Evolutionary conservation across 2,329 filamentous ascomycete species (phyloP), one percentile per base, ranked within the genome.

Genomic region (Neonectria magnoliae): DNA sequence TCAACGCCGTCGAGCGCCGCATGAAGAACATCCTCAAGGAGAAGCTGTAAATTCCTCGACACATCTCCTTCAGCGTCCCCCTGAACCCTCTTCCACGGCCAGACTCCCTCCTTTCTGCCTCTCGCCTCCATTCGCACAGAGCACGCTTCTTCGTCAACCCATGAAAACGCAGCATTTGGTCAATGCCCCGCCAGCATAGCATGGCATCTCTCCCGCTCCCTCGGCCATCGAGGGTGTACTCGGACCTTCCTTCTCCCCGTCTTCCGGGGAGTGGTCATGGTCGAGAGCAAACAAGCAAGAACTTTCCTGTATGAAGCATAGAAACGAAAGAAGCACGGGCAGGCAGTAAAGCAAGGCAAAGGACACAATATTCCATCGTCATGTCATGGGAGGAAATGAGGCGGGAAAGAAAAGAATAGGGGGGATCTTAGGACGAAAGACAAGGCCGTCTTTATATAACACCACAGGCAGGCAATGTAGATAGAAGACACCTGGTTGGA

Each of bases 1-100:
- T 99, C 77, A 88, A 92, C 77, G 95, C 95, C 44, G 95, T 98
- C 55, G 95, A 98, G 90, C 90, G 89, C 82, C 87, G 94, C 76
- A 87, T 99, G 83, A 94, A 95, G 89, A 83, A 84, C 69, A 89
- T 89, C 73, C 84, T 97, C 75, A 92, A 91, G 85, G 85, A 90
- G 82, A 94, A 93, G 88, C 79, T 93, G 82, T 93, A 84, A 78
- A 74, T 51, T 27, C 51, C 18, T 64, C 48, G 27, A 31, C 55
- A 61, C 52, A 54, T 62, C 51, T 41, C 58, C 44, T 51, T 58
- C 47, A 45, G 45, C 54, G 47, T 25, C 52, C 50, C 51, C 58
- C 57, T 56, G 22, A 54, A 62, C 54, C 56, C 53, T 52, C 58
- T 48, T 42, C 31, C 62, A 27, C 47, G 36, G 51, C 38, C 13